Percentiles rank a stretch among this genome's conserved stretches.
Evolutionary conservation across 1,284 basidiomycete genomes (phyloP).

Genomic region (Melanopsichium pennsylvanicum): DNA sequence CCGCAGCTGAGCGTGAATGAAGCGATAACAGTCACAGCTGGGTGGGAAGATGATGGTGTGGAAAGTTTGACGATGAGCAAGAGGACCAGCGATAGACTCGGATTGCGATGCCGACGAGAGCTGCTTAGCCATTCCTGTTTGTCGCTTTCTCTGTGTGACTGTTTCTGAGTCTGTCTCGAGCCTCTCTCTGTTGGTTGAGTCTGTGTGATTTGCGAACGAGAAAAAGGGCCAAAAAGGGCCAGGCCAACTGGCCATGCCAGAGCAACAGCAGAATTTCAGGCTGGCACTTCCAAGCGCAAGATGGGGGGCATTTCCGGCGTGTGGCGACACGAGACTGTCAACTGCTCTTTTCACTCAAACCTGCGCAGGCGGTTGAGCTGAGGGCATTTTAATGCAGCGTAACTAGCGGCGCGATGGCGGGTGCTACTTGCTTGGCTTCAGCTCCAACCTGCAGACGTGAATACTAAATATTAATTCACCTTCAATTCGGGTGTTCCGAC

Average conservation of each 20-base stretch:
- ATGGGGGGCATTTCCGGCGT: constrained; percentile 5
- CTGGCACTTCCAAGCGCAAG: neutral
- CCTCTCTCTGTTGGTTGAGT: neutral
- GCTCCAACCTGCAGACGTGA: neutral
- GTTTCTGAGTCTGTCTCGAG: no score
- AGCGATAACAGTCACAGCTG: constrained; percentile 8
- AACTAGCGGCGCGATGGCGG: no score
- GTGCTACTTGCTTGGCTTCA: no score
- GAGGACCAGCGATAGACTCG: constrained; percentile 6
- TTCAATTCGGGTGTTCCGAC: neutral
- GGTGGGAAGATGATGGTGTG: constrained; percentile 18
- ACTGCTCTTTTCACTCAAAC: neutral
- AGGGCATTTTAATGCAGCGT: neutral
- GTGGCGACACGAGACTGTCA: constrained; percentile 6
- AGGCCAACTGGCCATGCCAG: constrained; percentile 1
- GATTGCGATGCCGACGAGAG: constrained; percentile 17
- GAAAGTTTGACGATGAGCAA: neutral
- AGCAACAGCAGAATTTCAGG: neutral
- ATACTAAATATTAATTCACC: neutral
- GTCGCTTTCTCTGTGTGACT: neutral
- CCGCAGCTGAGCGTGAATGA: constrained; percentile 5
- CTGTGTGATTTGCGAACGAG: neutral
- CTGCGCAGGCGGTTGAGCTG: constrained; percentile 11
- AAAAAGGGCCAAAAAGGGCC: neutral
- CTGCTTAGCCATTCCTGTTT: neutral